These are phyloP conservation scores for Gentiana straminea DNA, from an alignment of 257 asterid genomes.

Conservation along the genomic window DNA sequence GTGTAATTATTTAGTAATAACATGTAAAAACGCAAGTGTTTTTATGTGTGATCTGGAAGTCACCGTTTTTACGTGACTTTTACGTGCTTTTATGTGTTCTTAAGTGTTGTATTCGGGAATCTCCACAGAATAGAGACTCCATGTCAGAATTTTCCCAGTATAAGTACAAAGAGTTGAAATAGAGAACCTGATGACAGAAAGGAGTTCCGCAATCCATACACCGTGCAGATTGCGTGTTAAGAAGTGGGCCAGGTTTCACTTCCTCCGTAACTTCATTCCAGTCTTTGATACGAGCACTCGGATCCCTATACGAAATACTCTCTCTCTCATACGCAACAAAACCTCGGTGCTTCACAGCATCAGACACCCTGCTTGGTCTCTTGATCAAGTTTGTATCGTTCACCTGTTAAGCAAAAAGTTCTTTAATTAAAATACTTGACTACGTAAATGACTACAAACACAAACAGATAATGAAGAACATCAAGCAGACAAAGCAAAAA, in stretches of 20 bases:
- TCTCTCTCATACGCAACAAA: constrained; percentile 89
- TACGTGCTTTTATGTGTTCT: too few species aligned
- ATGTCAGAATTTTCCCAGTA: too few species aligned
- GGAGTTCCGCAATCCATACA: constrained; percentile 99
- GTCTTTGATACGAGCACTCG: constrained; percentile 61
- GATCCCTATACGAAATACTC: constrained; percentile 79
- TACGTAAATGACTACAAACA: background rate
- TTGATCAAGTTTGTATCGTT: constrained; percentile 28
- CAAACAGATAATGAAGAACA: background rate
- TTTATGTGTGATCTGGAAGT: too few species aligned
- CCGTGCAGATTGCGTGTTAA: constrained; percentile 93
- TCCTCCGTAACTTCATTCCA: constrained; percentile 96
- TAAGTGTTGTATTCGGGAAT: too few species aligned
- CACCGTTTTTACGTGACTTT: too few species aligned
- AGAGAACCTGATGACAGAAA: constrained; percentile 76
- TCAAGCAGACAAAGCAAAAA: background rate
- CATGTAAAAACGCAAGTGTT: too few species aligned
- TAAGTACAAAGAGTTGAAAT: background rate
- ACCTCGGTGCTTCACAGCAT: constrained; percentile 82
- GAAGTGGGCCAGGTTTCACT: constrained; percentile 73
- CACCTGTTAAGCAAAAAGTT: constrained; percentile 32
- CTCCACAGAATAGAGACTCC: too few species aligned
- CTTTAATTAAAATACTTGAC: background rate
- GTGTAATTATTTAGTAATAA: too few species aligned
- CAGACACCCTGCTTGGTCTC: constrained; percentile 65